These are phyloP conservation scores for Mariannaea elegans DNA, from an alignment of 2,329 filamentous ascomycete species.

Conservation along the genomic window DNA sequence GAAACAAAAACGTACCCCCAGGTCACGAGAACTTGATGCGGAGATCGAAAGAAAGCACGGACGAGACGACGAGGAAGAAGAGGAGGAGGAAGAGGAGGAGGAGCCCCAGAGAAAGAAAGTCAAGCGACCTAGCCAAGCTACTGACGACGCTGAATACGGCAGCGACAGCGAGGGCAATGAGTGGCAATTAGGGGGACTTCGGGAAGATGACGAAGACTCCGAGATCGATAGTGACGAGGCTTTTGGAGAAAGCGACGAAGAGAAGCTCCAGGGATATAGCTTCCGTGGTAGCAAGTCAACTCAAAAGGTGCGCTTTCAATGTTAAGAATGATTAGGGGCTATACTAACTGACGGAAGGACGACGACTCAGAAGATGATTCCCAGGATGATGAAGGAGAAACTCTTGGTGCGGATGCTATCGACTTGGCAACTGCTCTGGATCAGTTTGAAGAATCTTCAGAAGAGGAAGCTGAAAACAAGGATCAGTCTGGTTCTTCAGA, in stretches of 20 bases:
- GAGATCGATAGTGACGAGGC: constrained; percentile 79
- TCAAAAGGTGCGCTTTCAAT: constrained; percentile 39
- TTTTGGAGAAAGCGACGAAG: constrained; percentile 88
- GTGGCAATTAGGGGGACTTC: constrained; percentile 77
- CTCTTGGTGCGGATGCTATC: constrained; percentile 67
- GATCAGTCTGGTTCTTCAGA: constrained; percentile 55
- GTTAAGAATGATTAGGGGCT: background rate
- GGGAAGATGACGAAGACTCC: constrained; percentile 67
- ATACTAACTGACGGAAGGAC: constrained; percentile 45
- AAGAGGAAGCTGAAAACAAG: constrained; percentile 58
- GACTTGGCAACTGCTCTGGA: constrained; percentile 67
- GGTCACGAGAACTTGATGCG: constrained; percentile 61
- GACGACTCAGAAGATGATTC: constrained; percentile 67
- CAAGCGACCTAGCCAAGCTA: constrained; percentile 52
- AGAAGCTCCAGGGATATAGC: constrained; percentile 79
- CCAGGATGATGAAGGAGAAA: constrained; percentile 64
- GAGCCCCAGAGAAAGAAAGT: constrained; percentile 52
- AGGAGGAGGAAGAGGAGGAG: constrained; percentile 64
- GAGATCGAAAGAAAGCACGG: constrained; percentile 56
- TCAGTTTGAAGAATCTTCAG: constrained; percentile 60
- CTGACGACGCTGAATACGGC: constrained; percentile 73
- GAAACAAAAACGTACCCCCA: constrained; percentile 57
- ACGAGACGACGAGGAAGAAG: constrained; percentile 55
- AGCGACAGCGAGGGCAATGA: constrained; percentile 88
- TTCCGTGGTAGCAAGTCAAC: constrained; percentile 59